Evolutionary conservation across 805 yeast genomes (phyloP).

Genomic region (Grigorovia humatica): DNA sequence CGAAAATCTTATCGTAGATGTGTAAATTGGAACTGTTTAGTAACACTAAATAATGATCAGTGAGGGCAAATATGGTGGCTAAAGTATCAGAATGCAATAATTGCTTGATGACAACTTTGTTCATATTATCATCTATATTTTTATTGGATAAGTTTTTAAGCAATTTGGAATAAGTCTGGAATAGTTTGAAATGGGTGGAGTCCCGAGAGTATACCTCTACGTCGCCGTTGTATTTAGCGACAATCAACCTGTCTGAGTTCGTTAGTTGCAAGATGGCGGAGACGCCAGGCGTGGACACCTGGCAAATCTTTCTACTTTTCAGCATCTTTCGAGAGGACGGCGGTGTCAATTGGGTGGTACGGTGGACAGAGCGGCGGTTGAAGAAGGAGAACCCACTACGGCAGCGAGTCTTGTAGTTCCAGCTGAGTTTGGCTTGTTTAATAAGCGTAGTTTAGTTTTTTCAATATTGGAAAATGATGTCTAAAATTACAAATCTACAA

Average conservation of each 20-base stretch:
- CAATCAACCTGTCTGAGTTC: conserved; percentile 19
- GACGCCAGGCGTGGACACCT: conserved; percentile 14
- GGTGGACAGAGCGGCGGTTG: not conserved
- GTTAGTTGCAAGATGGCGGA: conserved; percentile 17
- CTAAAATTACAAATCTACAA: too few relatives aligned
- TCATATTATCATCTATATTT: conserved; percentile 3
- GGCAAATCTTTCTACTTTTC: conserved; percentile 10
- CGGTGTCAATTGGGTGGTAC: not conserved
- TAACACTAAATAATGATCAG: conserved; percentile 17
- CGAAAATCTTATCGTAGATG: conserved; percentile 25
- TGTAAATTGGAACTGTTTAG: conserved; percentile 24
- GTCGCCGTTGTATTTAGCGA: conserved; percentile 21
- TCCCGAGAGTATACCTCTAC: conserved; percentile 23
- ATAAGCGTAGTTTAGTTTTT: too few relatives aligned
- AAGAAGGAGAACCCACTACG: not conserved
- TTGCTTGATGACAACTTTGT: conserved; percentile 13
- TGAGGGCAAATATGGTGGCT: conserved; percentile 22
- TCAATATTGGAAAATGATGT: too few relatives aligned
- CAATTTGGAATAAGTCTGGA: conserved; percentile 22
- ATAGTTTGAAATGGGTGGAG: conserved; percentile 12
- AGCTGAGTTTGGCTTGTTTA: too few relatives aligned
- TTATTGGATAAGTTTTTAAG: conserved; percentile 11
- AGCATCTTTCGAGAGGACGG: too few relatives aligned
- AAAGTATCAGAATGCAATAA: conserved; percentile 17
- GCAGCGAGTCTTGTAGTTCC: too few relatives aligned